Base-by-base conservation (phyloP, 192 early-diverging fungal species). In the Linnemannia schmuckeri region DNA sequence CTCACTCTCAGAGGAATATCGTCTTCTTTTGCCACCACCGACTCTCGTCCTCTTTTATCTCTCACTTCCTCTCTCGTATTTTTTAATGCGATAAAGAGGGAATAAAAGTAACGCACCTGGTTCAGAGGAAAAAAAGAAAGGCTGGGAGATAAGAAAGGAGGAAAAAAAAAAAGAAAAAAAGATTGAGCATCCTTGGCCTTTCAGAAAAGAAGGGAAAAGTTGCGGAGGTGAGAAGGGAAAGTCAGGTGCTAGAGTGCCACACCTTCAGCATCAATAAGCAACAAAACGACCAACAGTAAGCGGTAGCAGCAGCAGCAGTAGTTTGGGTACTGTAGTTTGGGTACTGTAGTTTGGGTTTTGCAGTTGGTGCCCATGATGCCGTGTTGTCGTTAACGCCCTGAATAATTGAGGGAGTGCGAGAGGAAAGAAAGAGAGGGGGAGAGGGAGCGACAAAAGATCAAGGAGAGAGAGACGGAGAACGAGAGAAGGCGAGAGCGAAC, bases 371-470 rank as follows among this genome's bases (percentile, higher is more conserved):
- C 54, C 44, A n/a, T 24, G 22, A 46, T 15, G n/a, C 40, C 20
- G 42, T 42, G 37, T 20, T 75, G 30, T 54, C 37, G 37, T 75
- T 75, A 40, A 63, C 40, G 46, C 38, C 40, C 75, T 76, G 55
- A 33, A 17, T n/a, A 30, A 37, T 3, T 24, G 30, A 30, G 55
- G 15, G 30, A 2, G 57, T 17, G 33, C 2, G 44, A n/a, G 66
- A 30, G 42, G 57, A 33, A 66, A 33, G 12, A 12, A 40, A n/a
- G 8, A 24, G 38, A 63, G 40, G 52, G 44, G 24, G 33, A 74
- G 27, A 30, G 41, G 18, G 41, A 6, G 33, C 27, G 46, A 74
- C 44, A 57, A 27, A 27, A 61, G 49, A 75, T 7, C 27, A 52
- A 75, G 18, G 61, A 61, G 40, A 76, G 42, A 46, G 38, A 61